These are phyloP conservation scores for Erythrophleum ivorense DNA, from an alignment of 331 rosid genomes.

Conservation along the genomic window DNA sequence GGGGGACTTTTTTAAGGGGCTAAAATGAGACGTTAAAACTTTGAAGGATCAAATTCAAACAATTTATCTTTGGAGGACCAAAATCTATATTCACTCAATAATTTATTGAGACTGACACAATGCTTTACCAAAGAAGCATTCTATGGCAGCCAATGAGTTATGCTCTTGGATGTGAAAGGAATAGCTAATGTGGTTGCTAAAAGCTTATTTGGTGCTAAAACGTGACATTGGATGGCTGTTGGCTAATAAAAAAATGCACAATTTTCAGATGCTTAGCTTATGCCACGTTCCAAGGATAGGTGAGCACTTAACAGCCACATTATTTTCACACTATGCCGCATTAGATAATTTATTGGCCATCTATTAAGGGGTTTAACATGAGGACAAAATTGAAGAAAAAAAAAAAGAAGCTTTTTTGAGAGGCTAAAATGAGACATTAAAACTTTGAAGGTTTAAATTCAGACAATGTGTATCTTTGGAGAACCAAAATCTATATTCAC, in stretches of 20 bases:
- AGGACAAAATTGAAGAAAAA: background rate
- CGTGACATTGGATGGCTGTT: background rate
- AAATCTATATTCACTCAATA: background rate
- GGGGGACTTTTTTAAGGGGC: background rate
- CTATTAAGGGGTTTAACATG: no score
- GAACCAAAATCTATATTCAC: background rate
- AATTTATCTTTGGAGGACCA: background rate
- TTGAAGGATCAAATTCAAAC: background rate
- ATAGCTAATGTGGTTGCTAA: background rate
- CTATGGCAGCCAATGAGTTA: background rate
- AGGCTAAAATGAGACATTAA: background rate
- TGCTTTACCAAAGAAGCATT: background rate
- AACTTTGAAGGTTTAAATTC: background rate
- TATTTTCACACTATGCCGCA: no score
- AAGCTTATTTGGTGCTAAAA: background rate
- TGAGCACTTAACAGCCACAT: background rate
- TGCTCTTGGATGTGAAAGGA: constrained; percentile 1
- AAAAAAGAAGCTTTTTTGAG: background rate
- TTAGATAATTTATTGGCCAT: no score
- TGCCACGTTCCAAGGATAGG: background rate
- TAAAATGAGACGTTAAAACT: background rate
- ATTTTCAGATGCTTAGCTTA: background rate
- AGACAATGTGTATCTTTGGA: background rate
- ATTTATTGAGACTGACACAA: background rate
- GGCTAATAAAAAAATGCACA: background rate